Conservation (phyloP, 192 early-diverging fungal species). For the Linnemannia elongata region DNA sequence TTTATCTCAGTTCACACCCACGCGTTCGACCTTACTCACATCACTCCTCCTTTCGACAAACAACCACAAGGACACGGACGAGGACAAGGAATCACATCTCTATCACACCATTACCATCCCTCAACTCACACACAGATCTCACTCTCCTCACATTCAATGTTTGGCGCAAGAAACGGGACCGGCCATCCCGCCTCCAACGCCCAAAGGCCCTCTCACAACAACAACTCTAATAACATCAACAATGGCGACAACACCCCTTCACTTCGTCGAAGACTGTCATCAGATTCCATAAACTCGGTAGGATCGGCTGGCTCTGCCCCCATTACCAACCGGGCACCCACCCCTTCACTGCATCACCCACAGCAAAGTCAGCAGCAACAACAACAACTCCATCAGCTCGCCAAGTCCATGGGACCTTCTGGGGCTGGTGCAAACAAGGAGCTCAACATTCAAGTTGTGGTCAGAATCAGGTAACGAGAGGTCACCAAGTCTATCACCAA, state of each 20-base stretch:
- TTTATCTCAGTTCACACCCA: neutral
- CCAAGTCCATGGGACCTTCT: constrained; percentile 4
- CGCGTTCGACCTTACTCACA: neutral
- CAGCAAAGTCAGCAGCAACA: neutral
- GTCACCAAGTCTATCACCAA: neutral
- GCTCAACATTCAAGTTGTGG: constrained; percentile 86
- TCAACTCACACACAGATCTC: neutral
- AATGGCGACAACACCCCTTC: neutral
- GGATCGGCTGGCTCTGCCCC: neutral
- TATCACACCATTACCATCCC: neutral
- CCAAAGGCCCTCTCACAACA: constrained; percentile 7
- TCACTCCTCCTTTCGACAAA: neutral
- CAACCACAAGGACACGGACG: neutral
- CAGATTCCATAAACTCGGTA: constrained; percentile 38
- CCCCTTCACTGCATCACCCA: neutral
- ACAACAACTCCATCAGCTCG: neutral
- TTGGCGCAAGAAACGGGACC: constrained; percentile 48
- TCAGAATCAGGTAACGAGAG: constrained; percentile 76
- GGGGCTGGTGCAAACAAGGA: constrained; percentile 61
- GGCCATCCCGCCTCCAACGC: constrained; percentile 19
- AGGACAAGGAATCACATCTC: neutral
- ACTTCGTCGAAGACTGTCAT: constrained; percentile 29
- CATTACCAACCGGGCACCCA: neutral
- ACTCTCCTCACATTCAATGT: constrained; percentile 15
- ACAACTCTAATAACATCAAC: neutral